Evolutionary conservation across 352 stramenopile species (phyloP).

Genomic region (Elongisporangium anandrum): DNA sequence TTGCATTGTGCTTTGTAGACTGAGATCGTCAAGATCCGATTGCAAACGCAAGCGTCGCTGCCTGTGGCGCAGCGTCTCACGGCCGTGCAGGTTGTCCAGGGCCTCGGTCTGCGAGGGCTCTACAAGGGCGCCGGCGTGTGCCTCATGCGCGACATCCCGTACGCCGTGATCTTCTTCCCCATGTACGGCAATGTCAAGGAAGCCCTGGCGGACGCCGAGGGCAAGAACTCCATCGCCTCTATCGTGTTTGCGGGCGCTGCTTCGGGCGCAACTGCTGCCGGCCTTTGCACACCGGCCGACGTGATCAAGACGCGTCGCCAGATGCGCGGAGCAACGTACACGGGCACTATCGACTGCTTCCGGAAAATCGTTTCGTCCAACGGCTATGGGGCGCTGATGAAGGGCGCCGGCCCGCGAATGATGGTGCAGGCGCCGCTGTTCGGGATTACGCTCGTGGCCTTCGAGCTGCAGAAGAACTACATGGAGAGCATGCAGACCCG

Average conservation of each 20-base stretch:
- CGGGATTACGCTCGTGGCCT: slow-evolving; percentile 77
- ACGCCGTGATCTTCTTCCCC: slow-evolving; percentile 92
- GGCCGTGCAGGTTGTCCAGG: slow-evolving; percentile 50
- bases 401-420: slow-evolving; percentile 80
- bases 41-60: slow-evolving; percentile 83
- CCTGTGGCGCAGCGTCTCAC: slow-evolving; percentile 54
- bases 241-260: slow-evolving; percentile 61
- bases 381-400: slow-evolving; percentile 82
- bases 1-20: slow-evolving; percentile 28
- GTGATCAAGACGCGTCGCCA: slow-evolving; percentile 90
- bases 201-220: slow-evolving; percentile 38
- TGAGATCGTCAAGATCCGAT: slow-evolving; percentile 91
- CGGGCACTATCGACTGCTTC: slow-evolving; percentile 79
- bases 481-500: slow-evolving; percentile 76
- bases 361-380: slow-evolving; percentile 71
- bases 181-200: slow-evolving; percentile 75
- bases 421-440: slow-evolving; percentile 86
- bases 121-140: slow-evolving; percentile 87
- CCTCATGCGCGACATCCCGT: slow-evolving; percentile 90
- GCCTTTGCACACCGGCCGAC: slow-evolving; percentile 61
- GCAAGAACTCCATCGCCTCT: slow-evolving; percentile 47
- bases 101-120: slow-evolving; percentile 73
- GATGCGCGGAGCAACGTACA: slow-evolving; percentile 77
- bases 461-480: slow-evolving; percentile 89
- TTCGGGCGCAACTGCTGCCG: slow-evolving; percentile 58